phyloP scores from a whole-genome alignment of 2,329 filamentous ascomycete species.

The Verticillium dahliae region DNA sequence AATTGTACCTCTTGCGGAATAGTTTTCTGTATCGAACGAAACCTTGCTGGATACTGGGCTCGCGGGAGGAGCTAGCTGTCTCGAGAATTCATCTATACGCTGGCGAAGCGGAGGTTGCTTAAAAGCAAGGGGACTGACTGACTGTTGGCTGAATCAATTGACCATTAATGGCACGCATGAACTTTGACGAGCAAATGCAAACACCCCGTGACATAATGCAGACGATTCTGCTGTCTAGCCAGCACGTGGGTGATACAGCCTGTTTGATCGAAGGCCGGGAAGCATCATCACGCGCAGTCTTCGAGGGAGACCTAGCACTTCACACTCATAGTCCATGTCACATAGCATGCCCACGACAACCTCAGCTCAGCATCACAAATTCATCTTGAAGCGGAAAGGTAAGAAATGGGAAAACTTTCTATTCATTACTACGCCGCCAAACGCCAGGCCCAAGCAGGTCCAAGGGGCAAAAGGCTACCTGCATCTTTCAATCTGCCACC shows the following conservation, averaged over 20 bases:
- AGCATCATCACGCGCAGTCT: too few species aligned
- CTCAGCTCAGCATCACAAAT: not conserved
- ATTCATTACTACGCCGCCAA: not conserved
- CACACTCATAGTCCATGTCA: too few species aligned
- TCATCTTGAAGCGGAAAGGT: not conserved
- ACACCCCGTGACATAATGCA: too few species aligned
- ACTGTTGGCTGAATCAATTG: not conserved
- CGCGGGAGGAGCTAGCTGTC: not conserved
- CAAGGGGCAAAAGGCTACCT: not conserved
- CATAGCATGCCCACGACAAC: too few species aligned
- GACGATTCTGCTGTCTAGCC: too few species aligned
- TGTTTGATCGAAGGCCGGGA: too few species aligned
- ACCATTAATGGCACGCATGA: not conserved
- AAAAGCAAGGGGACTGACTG: not conserved
- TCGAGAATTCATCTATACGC: not conserved
- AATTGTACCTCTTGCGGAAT: not conserved
- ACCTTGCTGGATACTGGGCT: not conserved
- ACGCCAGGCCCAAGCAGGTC: not conserved
- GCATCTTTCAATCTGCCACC: not conserved
- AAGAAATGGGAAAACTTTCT: not conserved
- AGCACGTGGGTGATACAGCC: too few species aligned
- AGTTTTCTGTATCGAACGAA: not conserved
- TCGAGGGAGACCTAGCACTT: too few species aligned
- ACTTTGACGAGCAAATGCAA: not conserved
- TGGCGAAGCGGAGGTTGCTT: not conserved